Evolutionary conservation across 371 early-diverging fungal genomes (phyloP), one percentile per base, ranked within the genome.

Genomic region (Nematocida sp.): DNA sequence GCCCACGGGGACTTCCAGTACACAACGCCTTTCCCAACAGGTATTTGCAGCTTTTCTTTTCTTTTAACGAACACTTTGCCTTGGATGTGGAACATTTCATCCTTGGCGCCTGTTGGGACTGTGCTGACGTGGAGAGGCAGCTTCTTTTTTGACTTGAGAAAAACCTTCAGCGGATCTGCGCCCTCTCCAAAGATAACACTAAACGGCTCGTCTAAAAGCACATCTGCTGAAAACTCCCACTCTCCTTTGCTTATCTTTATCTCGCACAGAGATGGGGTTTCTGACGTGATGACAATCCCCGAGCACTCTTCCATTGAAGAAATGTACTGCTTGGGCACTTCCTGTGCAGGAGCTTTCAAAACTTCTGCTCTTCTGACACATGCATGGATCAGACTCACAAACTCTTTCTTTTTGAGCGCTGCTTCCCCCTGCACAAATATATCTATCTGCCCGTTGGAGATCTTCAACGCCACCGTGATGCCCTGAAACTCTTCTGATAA

Each of bases 401-500:
- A 70, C 0, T 31, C 25, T 11, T 23, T 19, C 3, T 48, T 15
- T 4, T 31, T n/a, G 41, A 54, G 19, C 11, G 11, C 17, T 0
- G 7, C 8, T 2, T 25, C 25, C 1, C 74, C 74, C 21, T 67
- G 49, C 8, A 53, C 1, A 48, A 60, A 70, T 41, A 70, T 60
- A 2, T 58, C 49, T 13, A 57, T 11, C 7, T 3, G 3, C 8
- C 37, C 34, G 0, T 31, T 31, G 13, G 3, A 15, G 3, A 70
- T 32, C 15, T 31, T 8, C 7, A 62, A 32, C 7, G 74, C 74
- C 7, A 56, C 32, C 15, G 58, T 62, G 1, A 57, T 34, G 2
- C 58, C 58, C 27, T 70, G 62, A 43, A 57, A 50, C 74, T 70
- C 74, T 41, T 70, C 74, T 62, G 74, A 70, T 25, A 70, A 50